Conservation (phyloP, 768 basidiomycete species). For the Thelephora aurantiotincta region DNA sequence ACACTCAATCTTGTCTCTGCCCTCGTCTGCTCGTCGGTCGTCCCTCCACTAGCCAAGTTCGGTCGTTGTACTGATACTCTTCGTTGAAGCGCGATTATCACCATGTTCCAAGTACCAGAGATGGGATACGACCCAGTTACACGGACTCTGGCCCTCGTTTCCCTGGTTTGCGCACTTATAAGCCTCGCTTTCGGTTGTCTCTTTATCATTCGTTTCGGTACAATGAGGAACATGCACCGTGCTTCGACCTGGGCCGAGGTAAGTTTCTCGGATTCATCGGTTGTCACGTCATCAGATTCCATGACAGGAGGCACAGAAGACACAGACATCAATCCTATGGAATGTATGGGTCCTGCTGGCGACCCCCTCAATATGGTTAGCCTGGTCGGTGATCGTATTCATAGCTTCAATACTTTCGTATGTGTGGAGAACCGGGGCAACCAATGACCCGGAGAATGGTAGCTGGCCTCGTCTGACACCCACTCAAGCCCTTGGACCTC, state of each 20-base stretch:
- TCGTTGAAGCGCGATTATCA: constrained; percentile 39
- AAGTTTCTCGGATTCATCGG: background rate
- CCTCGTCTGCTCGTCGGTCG: constrained; percentile 33
- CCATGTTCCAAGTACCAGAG: constrained; percentile 42
- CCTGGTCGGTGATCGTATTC: constrained; percentile 65
- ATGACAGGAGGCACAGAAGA: constrained; percentile 40
- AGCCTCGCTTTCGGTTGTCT: constrained; percentile 62
- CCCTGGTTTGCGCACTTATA: constrained; percentile 52
- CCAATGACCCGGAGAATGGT: constrained; percentile 21
- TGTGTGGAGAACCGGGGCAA: constrained; percentile 49
- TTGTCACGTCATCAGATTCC: background rate
- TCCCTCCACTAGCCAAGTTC: background rate
- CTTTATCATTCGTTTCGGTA: constrained; percentile 57
- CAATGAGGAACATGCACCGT: constrained; percentile 59
- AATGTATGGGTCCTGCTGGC: constrained; percentile 60
- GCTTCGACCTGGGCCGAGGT: constrained; percentile 67
- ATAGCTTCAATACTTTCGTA: constrained; percentile 47
- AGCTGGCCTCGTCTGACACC: constrained; percentile 20
- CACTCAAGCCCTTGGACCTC: constrained; percentile 30
- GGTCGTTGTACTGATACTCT: background rate
- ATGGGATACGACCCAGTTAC: constrained; percentile 48
- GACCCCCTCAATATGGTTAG: constrained; percentile 56
- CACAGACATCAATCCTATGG: constrained; percentile 35
- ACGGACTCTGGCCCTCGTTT: constrained; percentile 47
- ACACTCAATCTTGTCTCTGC: constrained; percentile 65